These are phyloP conservation scores for Cornus suecica DNA, from an alignment of 148 eudicot genomes.

Conservation along the genomic window DNA sequence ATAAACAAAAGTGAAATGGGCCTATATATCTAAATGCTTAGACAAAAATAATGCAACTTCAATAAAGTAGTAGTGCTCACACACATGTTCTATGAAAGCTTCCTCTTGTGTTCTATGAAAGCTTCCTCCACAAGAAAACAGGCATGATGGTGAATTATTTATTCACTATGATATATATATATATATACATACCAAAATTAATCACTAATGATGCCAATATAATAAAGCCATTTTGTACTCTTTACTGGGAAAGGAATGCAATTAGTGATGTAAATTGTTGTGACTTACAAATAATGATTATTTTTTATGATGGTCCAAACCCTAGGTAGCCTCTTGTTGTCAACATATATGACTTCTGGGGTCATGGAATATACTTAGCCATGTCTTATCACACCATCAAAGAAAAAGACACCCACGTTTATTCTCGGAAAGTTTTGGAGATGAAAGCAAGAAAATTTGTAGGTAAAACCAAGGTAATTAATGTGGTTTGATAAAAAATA, in stretches of 20 bases:
- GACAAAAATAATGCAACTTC: no score
- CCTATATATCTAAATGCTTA: no score
- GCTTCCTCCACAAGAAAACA: background rate
- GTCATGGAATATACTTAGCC: slow-evolving; percentile 33
- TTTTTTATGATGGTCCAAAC: slow-evolving; percentile 42
- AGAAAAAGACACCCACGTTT: slow-evolving; percentile 29
- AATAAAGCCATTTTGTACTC: slow-evolving; percentile 48
- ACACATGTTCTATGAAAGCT: no score
- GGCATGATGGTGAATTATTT: background rate
- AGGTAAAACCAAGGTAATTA: background rate
- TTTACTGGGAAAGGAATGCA: slow-evolving; percentile 38
- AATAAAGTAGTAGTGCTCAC: no score
- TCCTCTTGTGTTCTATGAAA: no score
- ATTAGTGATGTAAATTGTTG: slow-evolving; percentile 35
- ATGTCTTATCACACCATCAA: slow-evolving; percentile 1
- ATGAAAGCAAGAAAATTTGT: background rate
- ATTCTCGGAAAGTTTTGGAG: background rate
- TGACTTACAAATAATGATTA: slow-evolving; percentile 61
- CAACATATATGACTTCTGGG: slow-evolving; percentile 12
- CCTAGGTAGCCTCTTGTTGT: background rate
- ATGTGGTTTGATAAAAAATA: background rate
- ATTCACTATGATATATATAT: background rate
- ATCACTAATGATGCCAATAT: slow-evolving; percentile 20
- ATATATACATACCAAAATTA: slow-evolving; percentile 8
- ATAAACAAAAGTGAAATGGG: no score